Base-by-base conservation (phyloP, 176 grass and related monocot species). In the bread wheat (Triticum aestivum) region DNA sequence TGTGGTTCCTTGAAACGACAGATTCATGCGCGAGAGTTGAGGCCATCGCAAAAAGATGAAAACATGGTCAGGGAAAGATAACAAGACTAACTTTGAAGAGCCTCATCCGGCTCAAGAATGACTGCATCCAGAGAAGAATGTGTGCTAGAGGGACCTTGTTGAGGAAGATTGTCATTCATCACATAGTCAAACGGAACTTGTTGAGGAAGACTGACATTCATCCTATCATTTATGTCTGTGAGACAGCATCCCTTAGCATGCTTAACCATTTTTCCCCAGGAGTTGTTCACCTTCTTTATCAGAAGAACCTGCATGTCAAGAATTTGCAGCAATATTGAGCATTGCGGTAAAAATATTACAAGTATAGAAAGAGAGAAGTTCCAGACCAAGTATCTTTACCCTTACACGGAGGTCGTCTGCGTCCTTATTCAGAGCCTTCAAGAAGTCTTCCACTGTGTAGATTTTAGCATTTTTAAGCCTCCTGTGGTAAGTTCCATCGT, bases 181-280 rank as follows among this genome's bases (percentile, higher is more conserved):
- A 11, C 42, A 45, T 45, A 11, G 42, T 45, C 10, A 45, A 45
- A 45, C 1, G 47, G 47, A 51, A 5, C 13, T 51, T 51, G 47
- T 51, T 51, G 12, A 15, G 12, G 47, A 51, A 14, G 47, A 51
- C 13, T 51, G 47, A 4, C 47, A 51, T 51, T 51, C 12, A 51
- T 51, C 47, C 47, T 51, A 51, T 51, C 47, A 15, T 51, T 11
- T 51, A 51, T 69, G 32, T 72, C 84, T 44, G 29, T 11, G 12
- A 79, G 84, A 65, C 47, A 37, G 65, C 71, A 82, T 2, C 54
- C 41, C 84, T n/a, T 86, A 21, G 79, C 88, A 86, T 90, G 88
- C 23, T 12, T 37, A 10, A 77, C 85, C 88, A 90, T 77, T 32
- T 83, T 86, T 12, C 29, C 37, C 88, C 88, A 90, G 20, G 79